These are phyloP conservation scores for Pythium sukuiense DNA, from an alignment of 352 stramenopile genomes.

Conservation along the genomic window DNA sequence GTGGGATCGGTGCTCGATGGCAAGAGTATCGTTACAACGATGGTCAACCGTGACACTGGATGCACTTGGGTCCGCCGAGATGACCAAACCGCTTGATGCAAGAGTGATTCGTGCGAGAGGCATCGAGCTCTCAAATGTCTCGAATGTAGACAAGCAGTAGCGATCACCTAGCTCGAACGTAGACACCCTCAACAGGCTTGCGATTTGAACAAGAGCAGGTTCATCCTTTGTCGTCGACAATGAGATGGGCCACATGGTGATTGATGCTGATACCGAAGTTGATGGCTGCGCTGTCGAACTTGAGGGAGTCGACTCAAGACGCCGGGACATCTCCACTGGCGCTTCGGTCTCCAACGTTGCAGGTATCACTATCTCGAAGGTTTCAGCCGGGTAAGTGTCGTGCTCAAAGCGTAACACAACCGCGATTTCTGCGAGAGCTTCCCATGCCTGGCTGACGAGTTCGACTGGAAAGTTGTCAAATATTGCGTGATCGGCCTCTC, in stretches of 20 bases:
- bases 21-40: constrained; percentile 12
- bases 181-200: neutral
- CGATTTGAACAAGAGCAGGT: constrained; percentile 2
- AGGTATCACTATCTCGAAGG: constrained; percentile 1
- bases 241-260: constrained; percentile 17
- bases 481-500: neutral
- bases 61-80: neutral
- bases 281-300: neutral
- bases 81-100: neutral
- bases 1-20: neutral
- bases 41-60: constrained; percentile 1
- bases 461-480: neutral
- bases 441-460: neutral
- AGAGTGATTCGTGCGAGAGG: neutral
- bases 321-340: neutral
- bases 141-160: constrained; percentile 9
- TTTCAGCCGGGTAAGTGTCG: constrained; percentile 11
- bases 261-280: neutral
- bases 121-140: neutral
- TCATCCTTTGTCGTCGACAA: constrained; percentile 2
- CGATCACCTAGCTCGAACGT: neutral
- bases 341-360: neutral
- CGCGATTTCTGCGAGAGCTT: neutral
- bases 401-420: constrained; percentile 12
- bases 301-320: neutral